These are phyloP conservation scores for Mucor saturninus DNA, from an alignment of 371 early-diverging fungal species.

Conservation along the genomic window DNA sequence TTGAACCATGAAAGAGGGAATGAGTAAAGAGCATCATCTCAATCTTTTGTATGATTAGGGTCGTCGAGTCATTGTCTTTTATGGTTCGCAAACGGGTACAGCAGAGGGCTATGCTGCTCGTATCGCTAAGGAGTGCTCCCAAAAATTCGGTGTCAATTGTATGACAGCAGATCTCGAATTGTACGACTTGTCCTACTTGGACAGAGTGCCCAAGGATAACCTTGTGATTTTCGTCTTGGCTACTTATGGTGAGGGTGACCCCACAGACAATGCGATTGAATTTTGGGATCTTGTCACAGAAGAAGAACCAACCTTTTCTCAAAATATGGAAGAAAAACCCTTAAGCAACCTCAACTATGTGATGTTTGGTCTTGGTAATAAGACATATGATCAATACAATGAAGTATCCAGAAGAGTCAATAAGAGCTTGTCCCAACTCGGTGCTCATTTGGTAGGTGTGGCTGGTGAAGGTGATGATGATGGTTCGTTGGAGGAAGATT, in stretches of 20 bases:
- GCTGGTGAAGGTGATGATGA: conserved; percentile 98
- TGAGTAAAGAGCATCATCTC: background rate
- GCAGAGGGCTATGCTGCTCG: conserved; percentile 95
- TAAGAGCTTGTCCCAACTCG: conserved; percentile 64
- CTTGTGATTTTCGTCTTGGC: conserved; percentile 86
- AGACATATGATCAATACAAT: conserved; percentile 96
- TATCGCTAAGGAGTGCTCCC: conserved; percentile 80
- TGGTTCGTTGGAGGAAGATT: conserved; percentile 93
- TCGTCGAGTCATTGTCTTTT: conserved; percentile 79
- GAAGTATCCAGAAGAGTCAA: conserved; percentile 75
- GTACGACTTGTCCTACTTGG: conserved; percentile 81
- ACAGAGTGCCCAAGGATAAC: conserved; percentile 62
- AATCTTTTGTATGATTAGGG: conserved; percentile 41
- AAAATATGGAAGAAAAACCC: conserved; percentile 42
- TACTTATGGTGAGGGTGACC: conserved; percentile 92
- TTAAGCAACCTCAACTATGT: conserved; percentile 73
- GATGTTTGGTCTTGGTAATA: conserved; percentile 95
- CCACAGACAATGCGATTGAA: conserved; percentile 92
- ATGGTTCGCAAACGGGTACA: conserved; percentile 96
- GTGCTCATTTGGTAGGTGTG: conserved; percentile 79
- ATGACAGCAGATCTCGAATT: conserved; percentile 88
- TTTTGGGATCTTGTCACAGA: conserved; percentile 82
- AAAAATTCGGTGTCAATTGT: conserved; percentile 74
- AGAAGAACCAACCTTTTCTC: conserved; percentile 72
- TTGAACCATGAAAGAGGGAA: background rate